Base-by-base conservation (phyloP, 164 flowering plant genomes). In the Tetrastigma voinierianum region DNA sequence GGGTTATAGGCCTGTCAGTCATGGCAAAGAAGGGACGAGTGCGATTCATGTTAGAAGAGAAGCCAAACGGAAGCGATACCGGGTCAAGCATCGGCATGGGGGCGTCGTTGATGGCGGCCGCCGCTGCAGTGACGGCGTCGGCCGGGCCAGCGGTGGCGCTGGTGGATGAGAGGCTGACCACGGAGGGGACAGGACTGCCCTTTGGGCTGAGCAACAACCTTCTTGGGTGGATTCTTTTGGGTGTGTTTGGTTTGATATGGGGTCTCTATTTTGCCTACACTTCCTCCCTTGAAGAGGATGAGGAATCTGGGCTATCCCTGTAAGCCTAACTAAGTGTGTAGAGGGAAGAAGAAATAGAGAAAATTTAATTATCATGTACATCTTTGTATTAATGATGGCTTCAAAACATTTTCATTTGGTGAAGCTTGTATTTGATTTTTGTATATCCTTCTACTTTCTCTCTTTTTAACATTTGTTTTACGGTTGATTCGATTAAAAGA, bases 131-230 rank as follows among this genome's bases (percentile, higher is more conserved):
- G n/a, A n/a, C n/a, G n/a, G n/a, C n/a, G n/a, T n/a, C n/a, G n/a
- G n/a, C n/a, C n/a, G n/a, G n/a, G n/a, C n/a, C n/a, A n/a, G n/a
- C n/a, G n/a, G n/a, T n/a, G n/a, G n/a, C n/a, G n/a, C n/a, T n/a
- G n/a, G n/a, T n/a, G n/a, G 93, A 88, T 57, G 90, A 88, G 69
- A 84, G 93, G 70, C 58, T 88, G 90, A 83, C 78, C 84, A 86
- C 90, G 5, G 93, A 88, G 68, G 93, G 93, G 57, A 84, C 87
- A 1, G 93, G 93, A 24, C 90, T 86, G 17, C 84, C 87, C 20
- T 82, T 88, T 51, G 93, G 93, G 1, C 43, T 88, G 74, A 88
- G 93, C 82, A 84, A 80, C 81, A 88, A 86, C 76, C 72, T 82
- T 15, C 82, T 88, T 25, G 90, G 83, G 32, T 88, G 93, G 93